Conservation (phyloP, 176 grass and related monocot species). For the Pharus latifolius region DNA sequence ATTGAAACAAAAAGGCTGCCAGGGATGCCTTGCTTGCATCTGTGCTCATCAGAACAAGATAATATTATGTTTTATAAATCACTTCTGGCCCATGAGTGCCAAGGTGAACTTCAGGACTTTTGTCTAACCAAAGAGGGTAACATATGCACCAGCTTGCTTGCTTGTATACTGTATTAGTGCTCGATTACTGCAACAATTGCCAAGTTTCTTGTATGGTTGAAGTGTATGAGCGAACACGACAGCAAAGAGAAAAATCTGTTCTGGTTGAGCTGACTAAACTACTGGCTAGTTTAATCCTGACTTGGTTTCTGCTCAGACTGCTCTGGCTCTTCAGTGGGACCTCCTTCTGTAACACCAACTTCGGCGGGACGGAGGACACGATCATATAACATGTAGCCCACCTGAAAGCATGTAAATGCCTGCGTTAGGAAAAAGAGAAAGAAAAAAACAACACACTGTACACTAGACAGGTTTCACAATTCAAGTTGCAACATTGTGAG, state of each 20-base stretch:
- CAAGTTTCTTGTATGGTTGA: background rate
- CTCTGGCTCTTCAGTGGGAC: background rate
- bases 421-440: background rate
- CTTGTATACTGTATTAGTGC: background rate
- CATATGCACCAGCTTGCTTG: background rate
- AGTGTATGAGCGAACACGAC: background rate
- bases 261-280: background rate
- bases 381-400: constrained; percentile 60
- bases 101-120: background rate
- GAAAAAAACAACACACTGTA: background rate
- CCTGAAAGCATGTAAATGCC: constrained; percentile 20
- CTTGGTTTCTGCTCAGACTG: constrained; percentile 8
- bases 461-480: background rate
- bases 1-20: too few species aligned
- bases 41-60: background rate
- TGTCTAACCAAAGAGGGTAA: background rate
- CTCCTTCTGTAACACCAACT: constrained; percentile 37
- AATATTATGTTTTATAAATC: background rate
- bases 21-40: too few species aligned
- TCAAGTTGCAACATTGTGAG: background rate
- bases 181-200: background rate
- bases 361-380: constrained; percentile 57
- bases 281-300: background rate
- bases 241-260: background rate
- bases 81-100: background rate